phyloP scores from a whole-genome alignment of 306 rosid genomes.

The Rosa chinensis region DNA sequence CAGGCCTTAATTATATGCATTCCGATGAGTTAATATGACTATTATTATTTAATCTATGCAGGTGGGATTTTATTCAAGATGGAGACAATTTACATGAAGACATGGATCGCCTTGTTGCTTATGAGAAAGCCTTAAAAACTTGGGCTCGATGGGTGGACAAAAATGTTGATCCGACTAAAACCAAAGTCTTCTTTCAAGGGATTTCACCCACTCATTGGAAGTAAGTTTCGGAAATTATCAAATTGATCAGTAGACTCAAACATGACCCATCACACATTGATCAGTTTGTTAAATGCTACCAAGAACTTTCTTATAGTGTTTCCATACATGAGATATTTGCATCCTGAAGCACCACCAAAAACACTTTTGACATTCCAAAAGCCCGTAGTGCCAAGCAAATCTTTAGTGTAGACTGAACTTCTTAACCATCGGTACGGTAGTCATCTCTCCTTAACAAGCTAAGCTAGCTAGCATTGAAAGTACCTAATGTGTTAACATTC shows the following conservation, averaged over 20 bases:
- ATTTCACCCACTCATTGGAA: constrained; percentile 33
- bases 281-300: neutral
- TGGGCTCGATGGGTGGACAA: constrained; percentile 40
- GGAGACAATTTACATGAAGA: constrained; percentile 6
- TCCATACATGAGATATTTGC: too few species aligned
- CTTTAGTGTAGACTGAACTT: too few species aligned
- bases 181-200: constrained; percentile 33
- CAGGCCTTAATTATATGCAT: neutral
- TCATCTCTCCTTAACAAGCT: too few species aligned
- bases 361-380: too few species aligned
- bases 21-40: neutral
- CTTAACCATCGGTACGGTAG: too few species aligned
- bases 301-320: too few species aligned
- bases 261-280: neutral
- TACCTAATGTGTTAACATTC: neutral
- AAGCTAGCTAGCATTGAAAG: too few species aligned
- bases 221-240: constrained; percentile 22
- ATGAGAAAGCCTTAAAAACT: constrained; percentile 23
- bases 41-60: neutral
- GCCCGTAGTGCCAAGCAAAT: too few species aligned
- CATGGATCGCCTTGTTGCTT: constrained; percentile 39
- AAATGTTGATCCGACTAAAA: constrained; percentile 23
- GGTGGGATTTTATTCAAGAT: constrained; percentile 37
- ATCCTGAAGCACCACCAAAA: too few species aligned
- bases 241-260: neutral